Conservation (phyloP, 257 asterid species). For the Solanum medicagineum region DNA sequence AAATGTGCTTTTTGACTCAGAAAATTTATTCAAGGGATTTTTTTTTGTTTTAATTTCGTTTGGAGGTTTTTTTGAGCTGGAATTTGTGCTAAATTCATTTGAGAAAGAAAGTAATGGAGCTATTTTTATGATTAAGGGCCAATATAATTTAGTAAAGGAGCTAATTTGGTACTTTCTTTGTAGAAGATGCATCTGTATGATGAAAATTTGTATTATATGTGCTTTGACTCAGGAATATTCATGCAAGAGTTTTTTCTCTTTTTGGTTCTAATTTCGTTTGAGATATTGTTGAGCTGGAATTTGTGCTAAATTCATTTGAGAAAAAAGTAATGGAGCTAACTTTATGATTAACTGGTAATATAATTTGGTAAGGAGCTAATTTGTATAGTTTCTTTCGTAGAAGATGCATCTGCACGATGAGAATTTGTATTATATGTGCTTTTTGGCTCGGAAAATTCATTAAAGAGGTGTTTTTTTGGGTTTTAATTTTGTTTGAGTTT, state of each 20-base stretch:
- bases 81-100: not conserved
- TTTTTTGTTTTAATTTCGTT: not conserved
- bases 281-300: not conserved
- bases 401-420: constrained; percentile 28
- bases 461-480: not conserved
- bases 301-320: not conserved
- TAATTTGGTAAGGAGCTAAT: not conserved
- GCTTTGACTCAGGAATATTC: not conserved
- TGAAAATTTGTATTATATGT: not conserved
- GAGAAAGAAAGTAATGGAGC: not conserved
- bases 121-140: not conserved
- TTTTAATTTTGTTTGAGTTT: not conserved
- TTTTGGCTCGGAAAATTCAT: not conserved
- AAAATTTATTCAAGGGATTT: not conserved
- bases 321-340: not conserved
- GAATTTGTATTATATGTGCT: not conserved
- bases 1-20: not conserved
- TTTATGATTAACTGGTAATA: not conserved
- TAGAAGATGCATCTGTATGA: constrained; percentile 31
- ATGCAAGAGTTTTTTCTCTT: not conserved
- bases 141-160: not conserved
- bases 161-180: not conserved
- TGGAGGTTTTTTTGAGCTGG: not conserved
- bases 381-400: not conserved
- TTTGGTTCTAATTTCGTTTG: not conserved